A percentile compares a stretch with the other conserved stretches of the same genome.
Evolutionary conservation across 148 eudicot species (phyloP).

Genomic region (Heliamphora exappendiculata): DNA sequence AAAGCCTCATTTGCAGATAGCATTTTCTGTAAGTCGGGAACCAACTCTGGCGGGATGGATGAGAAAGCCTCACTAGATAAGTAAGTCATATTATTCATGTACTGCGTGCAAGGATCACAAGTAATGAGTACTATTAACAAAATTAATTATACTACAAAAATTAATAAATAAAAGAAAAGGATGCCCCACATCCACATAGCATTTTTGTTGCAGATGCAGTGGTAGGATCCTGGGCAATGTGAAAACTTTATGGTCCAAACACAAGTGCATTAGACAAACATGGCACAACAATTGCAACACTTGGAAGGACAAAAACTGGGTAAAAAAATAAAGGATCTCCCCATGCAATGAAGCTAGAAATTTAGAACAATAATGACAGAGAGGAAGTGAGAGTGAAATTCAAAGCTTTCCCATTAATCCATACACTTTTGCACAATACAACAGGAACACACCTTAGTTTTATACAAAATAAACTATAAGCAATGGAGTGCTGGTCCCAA

Average conservation of each 20-base stretch:
- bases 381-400: neutral
- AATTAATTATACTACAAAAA: neutral
- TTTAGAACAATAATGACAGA: neutral
- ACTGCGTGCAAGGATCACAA: constrained; percentile 48
- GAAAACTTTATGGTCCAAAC: neutral
- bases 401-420: neutral
- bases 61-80: constrained; percentile 82
- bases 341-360: neutral
- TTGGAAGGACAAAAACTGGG: neutral
- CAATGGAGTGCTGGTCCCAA: too few relatives aligned
- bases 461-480: too few relatives aligned
- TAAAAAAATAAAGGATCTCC: neutral
- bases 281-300: neutral
- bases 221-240: neutral
- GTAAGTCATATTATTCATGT: constrained; percentile 82
- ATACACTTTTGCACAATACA: neutral
- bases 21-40: constrained; percentile 82
- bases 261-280: neutral
- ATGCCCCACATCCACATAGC: neutral
- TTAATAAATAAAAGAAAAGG: constrained; percentile 2
- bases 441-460: too few relatives aligned
- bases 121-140: constrained; percentile 9
- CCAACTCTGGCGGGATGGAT: constrained; percentile 73
- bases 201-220: neutral
- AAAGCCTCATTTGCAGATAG: constrained; percentile 65